Conservation (phyloP, 2,329 filamentous ascomycete species). For the Aspergillus sp. region DNA sequence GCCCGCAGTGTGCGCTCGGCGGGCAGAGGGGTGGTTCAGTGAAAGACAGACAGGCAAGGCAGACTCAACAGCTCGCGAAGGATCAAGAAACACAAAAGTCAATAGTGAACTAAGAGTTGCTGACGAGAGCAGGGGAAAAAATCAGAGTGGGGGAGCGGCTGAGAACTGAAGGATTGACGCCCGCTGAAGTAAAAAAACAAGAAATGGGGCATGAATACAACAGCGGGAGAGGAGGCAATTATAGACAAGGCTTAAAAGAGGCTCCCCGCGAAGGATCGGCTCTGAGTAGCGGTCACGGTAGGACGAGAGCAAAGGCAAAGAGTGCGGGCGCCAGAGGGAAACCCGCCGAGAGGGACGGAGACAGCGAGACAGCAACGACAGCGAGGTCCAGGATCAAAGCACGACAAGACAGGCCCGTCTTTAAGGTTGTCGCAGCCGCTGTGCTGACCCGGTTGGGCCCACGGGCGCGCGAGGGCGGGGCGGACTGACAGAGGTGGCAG, state of each 20-base stretch:
- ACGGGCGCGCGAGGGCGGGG: conserved; percentile 23
- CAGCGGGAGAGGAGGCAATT: conserved; percentile 4
- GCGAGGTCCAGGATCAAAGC: not conserved
- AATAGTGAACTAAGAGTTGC: not conserved
- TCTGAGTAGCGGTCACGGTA: conserved; percentile 21
- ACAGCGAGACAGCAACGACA: not conserved
- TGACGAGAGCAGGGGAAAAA: not conserved
- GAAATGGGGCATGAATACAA: not conserved
- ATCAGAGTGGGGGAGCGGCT: conserved; percentile 1
- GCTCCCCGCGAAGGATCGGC: conserved; percentile 11
- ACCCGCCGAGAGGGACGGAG: not conserved
- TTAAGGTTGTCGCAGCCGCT: conserved; percentile 28
- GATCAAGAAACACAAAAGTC: too few relatives aligned
- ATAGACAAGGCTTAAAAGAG: not conserved
- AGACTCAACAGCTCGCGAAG: too few relatives aligned
- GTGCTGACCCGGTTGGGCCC: conserved; percentile 25
- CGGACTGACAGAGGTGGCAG: conserved; percentile 11
- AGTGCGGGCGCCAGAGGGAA: not conserved
- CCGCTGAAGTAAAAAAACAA: not conserved
- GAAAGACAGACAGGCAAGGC: too few relatives aligned
- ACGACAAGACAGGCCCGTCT: conserved; percentile 8
- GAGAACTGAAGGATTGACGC: not conserved
- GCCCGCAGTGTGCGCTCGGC: not conserved
- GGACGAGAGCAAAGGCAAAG: not conserved
- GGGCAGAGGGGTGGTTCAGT: not conserved